Percentiles rank a stretch among this genome's conserved stretches.
phyloP scores from a whole-genome alignment of 1,284 basidiomycete species.

The Takashimella tepidaria region DNA sequence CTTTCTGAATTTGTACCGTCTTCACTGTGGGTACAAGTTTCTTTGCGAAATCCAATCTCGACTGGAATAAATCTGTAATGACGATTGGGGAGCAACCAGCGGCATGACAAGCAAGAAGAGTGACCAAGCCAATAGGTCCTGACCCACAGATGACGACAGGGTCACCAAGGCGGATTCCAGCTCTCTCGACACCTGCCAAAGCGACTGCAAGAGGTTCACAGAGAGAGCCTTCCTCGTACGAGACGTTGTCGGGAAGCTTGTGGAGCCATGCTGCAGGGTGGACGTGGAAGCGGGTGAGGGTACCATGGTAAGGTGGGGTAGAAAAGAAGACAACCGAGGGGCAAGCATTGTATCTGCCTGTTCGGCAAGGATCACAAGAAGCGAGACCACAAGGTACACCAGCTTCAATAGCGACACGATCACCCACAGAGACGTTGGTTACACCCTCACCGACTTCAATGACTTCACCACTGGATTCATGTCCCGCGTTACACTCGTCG shows the following conservation, averaged over 20 bases:
- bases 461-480: slow-evolving; percentile 50
- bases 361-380: slow-evolving; percentile 51
- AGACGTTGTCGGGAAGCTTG: slow-evolving; percentile 50
- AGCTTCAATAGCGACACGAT: slow-evolving; percentile 53
- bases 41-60: slow-evolving; percentile 53
- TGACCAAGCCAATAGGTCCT: slow-evolving; percentile 54
- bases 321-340: slow-evolving; percentile 51
- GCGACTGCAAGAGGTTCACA: slow-evolving; percentile 54
- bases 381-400: slow-evolving; percentile 52
- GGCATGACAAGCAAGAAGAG: slow-evolving; percentile 52
- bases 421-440: slow-evolving; percentile 42
- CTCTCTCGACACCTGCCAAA: slow-evolving; percentile 53
- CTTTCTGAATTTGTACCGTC: slow-evolving; percentile 45
- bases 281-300: slow-evolving; percentile 51
- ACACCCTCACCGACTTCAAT: slow-evolving; percentile 49
- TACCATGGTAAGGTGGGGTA: slow-evolving; percentile 52
- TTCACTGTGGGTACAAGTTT: slow-evolving; percentile 50
- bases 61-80: slow-evolving; percentile 52
- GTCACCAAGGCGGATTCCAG: slow-evolving; percentile 51
- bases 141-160: slow-evolving; percentile 50
- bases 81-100: slow-evolving; percentile 55
- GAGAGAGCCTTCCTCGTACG: slow-evolving; percentile 53
- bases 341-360: slow-evolving; percentile 54
- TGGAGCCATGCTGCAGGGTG: slow-evolving; percentile 56
- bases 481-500: slow-evolving; percentile 48